Percentiles rank a stretch among this genome's conserved stretches.
These are phyloP conservation scores for Pythium myriotylum DNA, from an alignment of 352 stramenopile species.

Conservation along the genomic window DNA sequence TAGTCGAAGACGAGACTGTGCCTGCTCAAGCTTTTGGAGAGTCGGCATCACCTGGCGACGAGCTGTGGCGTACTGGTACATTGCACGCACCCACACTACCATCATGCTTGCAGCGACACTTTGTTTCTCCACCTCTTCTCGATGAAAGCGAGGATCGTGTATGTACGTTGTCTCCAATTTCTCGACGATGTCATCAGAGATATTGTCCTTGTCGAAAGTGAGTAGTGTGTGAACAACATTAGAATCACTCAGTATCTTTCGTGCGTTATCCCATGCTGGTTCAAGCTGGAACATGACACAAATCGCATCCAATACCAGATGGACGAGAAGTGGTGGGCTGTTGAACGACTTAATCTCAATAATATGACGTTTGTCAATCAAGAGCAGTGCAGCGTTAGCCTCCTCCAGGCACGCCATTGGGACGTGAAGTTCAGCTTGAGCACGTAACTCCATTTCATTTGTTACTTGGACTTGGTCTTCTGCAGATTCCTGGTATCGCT, in stretches of 20 bases:
- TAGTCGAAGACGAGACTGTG: constrained; percentile 47
- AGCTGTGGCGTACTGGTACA: constrained; percentile 61
- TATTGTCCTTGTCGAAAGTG: constrained; percentile 73
- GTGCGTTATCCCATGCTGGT: constrained; percentile 72
- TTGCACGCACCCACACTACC: constrained; percentile 73
- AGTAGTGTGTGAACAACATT: constrained; percentile 77
- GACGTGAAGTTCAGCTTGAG: constrained; percentile 56
- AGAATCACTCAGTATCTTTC: constrained; percentile 57
- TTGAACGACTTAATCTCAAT: constrained; percentile 87
- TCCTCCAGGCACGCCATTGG: constrained; percentile 70
- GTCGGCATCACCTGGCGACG: constrained; percentile 60
- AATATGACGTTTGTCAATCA: constrained; percentile 76
- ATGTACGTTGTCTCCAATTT: constrained; percentile 59
- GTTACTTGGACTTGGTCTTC: constrained; percentile 69
- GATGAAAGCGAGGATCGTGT: constrained; percentile 52
- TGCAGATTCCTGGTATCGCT: constrained; percentile 53
- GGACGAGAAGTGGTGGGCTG: constrained; percentile 65
- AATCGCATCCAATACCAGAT: constrained; percentile 70
- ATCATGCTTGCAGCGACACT: constrained; percentile 78
- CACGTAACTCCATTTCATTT: constrained; percentile 61
- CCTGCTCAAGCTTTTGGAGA: constrained; percentile 64
- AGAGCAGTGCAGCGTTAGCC: constrained; percentile 56
- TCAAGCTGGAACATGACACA: constrained; percentile 77
- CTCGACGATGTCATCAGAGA: constrained; percentile 37
- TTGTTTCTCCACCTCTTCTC: constrained; percentile 74